These are phyloP conservation scores for Lepraria neglecta DNA, from an alignment of 495 filamentous ascomycete species.

Conservation along the genomic window DNA sequence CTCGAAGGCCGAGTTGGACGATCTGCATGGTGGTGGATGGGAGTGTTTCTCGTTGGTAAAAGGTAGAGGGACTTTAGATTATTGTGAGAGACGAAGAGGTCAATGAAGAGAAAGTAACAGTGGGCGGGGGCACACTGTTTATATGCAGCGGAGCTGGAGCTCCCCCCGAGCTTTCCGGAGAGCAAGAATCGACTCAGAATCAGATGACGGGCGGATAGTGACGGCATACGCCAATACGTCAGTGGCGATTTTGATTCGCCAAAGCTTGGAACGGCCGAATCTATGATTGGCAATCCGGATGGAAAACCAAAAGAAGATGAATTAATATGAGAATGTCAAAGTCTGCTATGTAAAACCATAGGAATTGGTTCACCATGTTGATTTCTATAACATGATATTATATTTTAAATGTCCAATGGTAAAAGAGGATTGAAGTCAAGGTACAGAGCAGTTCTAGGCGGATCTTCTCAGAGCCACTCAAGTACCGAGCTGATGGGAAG, in stretches of 20 bases:
- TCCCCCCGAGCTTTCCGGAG: not conserved
- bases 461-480: no score
- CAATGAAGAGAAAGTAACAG: not conserved
- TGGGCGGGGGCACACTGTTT: not conserved
- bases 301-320: no score
- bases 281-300: not conserved
- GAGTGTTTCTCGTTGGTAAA: no score
- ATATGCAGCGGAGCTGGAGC: not conserved
- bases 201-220: not conserved
- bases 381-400: no score
- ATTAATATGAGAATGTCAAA: no score
- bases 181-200: not conserved
- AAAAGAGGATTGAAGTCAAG: no score
- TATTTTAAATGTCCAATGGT: no score
- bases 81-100: not conserved
- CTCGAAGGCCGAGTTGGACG: slow-evolving; percentile 2
- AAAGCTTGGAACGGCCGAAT: not conserved
- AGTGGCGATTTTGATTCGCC: not conserved
- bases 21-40: not conserved
- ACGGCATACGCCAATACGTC: slow-evolving; percentile 5
- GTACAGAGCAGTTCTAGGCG: no score
- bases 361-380: no score
- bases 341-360: no score
- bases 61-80: no score
- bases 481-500: no score